These are phyloP conservation scores for Galeopsis tetrahit DNA, from an alignment of 257 asterid genomes.

Conservation along the genomic window DNA sequence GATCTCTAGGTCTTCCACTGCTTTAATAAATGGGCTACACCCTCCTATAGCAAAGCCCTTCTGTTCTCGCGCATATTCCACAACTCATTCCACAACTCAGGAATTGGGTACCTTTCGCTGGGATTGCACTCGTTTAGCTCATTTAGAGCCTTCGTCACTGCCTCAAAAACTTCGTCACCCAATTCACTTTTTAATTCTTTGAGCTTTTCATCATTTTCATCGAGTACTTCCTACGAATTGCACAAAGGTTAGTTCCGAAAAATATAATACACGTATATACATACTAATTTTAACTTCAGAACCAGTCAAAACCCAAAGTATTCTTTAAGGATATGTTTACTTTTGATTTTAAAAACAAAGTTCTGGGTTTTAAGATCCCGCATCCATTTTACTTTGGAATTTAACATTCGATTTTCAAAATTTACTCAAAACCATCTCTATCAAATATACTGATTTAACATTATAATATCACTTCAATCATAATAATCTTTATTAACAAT, in stretches of 20 bases:
- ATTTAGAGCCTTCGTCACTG: constrained; percentile 47
- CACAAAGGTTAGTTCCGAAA: background rate
- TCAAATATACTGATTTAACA: too few species aligned
- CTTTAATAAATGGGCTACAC: constrained; percentile 43
- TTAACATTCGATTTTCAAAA: too few species aligned
- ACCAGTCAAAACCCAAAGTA: background rate
- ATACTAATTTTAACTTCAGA: background rate
- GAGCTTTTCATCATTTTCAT: constrained; percentile 59
- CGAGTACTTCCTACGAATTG: constrained; percentile 48
- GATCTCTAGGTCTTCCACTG: constrained; percentile 49
- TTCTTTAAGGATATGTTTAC: too few species aligned
- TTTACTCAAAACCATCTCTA: too few species aligned
- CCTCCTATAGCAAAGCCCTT: constrained; percentile 49
- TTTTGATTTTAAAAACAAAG: too few species aligned
- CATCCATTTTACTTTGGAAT: too few species aligned
- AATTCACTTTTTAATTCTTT: constrained; percentile 42
- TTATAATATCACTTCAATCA: too few species aligned
- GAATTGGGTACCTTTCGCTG: constrained; percentile 66
- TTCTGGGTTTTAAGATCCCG: too few species aligned
- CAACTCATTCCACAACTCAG: constrained; percentile 59
- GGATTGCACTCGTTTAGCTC: constrained; percentile 67
- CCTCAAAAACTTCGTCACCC: constrained; percentile 47
- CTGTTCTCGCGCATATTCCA: constrained; percentile 47
- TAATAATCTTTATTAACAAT: too few species aligned
- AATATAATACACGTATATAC: background rate